Evolutionary conservation across 1,284 basidiomycete genomes (phyloP).

Genomic region (Takashimella koratensis): DNA sequence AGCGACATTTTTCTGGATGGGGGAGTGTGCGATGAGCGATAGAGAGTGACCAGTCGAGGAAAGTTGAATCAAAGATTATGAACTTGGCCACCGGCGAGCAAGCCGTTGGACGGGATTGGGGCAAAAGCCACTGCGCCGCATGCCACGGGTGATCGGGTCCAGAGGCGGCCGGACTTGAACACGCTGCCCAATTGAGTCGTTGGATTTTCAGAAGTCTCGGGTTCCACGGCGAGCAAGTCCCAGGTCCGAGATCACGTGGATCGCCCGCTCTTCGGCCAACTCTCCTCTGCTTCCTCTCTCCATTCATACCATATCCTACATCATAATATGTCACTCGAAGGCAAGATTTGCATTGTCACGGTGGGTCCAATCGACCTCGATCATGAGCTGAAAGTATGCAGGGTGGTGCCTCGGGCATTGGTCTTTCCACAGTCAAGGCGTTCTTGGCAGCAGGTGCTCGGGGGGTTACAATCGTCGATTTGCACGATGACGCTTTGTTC

Average conservation of each 20-base stretch:
- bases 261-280: no score
- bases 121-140: not conserved
- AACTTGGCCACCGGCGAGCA: not conserved
- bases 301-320: no score
- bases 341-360: conserved; percentile 10
- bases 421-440: conserved; percentile 13
- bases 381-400: not conserved
- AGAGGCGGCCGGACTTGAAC: no score
- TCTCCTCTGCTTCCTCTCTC: no score
- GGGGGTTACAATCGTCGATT: conserved; percentile 20
- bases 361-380: not conserved
- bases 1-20: conserved; percentile 3
- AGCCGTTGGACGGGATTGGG: not conserved
- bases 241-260: no score
- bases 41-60: no score
- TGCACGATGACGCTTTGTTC: not conserved
- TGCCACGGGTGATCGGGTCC: no score
- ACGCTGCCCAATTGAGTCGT: no score
- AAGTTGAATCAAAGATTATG: no score
- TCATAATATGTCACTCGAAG: not conserved
- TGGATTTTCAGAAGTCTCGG: no score
- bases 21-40: not conserved
- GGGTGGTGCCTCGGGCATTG: conserved; percentile 22
- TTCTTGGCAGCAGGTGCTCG: conserved; percentile 14
- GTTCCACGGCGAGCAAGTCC: no score